Percentiles rank a stretch among this genome's conserved stretches.
These are phyloP conservation scores for Rhipidocladum racemiflorum DNA, from an alignment of 176 grass and related monocot species.

Conservation along the genomic window DNA sequence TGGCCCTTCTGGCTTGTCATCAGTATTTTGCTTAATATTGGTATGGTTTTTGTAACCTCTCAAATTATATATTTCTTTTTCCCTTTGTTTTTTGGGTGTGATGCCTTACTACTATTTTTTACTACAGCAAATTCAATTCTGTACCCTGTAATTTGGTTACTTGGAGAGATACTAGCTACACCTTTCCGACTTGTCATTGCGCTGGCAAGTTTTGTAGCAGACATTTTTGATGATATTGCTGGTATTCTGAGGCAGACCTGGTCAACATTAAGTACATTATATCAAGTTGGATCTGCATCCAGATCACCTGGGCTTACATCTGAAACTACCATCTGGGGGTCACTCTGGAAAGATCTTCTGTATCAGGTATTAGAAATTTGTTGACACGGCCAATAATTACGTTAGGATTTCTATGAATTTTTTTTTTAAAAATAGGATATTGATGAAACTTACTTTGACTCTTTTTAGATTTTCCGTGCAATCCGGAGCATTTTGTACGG, in stretches of 20 bases:
- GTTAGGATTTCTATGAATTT: not conserved
- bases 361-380: constrained; percentile 60
- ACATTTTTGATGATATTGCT: constrained; percentile 53
- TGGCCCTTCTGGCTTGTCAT: constrained; percentile 83
- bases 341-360: constrained; percentile 95
- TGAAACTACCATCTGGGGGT: constrained; percentile 56
- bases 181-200: constrained; percentile 55
- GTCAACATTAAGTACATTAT: constrained; percentile 66
- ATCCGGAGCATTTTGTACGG: constrained; percentile 94
- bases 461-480: constrained; percentile 76
- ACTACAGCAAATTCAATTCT: constrained; percentile 65
- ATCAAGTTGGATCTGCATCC: constrained; percentile 66
- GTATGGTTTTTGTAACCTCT: constrained; percentile 46
- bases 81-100: constrained; percentile 25
- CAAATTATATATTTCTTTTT: not conserved
- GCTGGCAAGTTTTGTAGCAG: constrained; percentile 55
- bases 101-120: constrained; percentile 24
- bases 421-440: not conserved
- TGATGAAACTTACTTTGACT: constrained; percentile 18
- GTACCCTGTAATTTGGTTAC: constrained; percentile 69
- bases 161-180: constrained; percentile 64
- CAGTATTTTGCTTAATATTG: constrained; percentile 52
- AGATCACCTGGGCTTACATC: constrained; percentile 41
- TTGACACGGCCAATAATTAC: not conserved
- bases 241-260: constrained; percentile 45